A percentile compares a stretch with the other conserved stretches of the same genome.
Conservation (phyloP, 176 grass and related monocot species). For the Carex myosuroides region DNA sequence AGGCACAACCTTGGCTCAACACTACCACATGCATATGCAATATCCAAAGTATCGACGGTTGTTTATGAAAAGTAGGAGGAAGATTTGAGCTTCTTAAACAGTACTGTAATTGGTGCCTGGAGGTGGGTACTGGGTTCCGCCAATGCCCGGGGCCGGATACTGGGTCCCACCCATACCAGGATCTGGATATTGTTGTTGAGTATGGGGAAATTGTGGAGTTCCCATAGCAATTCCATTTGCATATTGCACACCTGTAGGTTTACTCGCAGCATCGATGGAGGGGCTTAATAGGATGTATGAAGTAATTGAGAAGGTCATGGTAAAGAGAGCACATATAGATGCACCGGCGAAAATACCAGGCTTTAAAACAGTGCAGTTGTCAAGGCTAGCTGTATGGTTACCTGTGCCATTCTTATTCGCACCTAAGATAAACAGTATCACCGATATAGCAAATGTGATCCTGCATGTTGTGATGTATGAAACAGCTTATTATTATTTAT, state of each 20-base stretch:
- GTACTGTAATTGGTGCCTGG: slow-evolving; percentile 12
- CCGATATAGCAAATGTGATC: slow-evolving; percentile 7
- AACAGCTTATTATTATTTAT: not conserved
- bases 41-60: not conserved
- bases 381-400: not conserved
- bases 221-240: not conserved
- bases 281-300: not conserved
- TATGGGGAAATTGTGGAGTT: not conserved
- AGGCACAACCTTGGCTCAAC: not conserved
- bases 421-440: slow-evolving; percentile 5
- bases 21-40: not conserved
- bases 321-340: slow-evolving; percentile 4
- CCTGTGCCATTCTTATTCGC: not conserved
- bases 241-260: not conserved
- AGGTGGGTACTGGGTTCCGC: slow-evolving; percentile 7
- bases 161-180: not conserved
- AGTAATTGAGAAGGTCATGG: slow-evolving; percentile 2
- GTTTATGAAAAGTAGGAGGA: not conserved
- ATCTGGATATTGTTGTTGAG: not conserved
- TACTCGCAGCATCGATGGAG: not conserved
- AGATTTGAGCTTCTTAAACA: not conserved
- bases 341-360: slow-evolving; percentile 10
- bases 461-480: not conserved
- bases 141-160: not conserved
- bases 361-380: slow-evolving; percentile 1